Conservation (phyloP, 2,329 filamentous ascomycete species). For the Colletotrichum lini region DNA sequence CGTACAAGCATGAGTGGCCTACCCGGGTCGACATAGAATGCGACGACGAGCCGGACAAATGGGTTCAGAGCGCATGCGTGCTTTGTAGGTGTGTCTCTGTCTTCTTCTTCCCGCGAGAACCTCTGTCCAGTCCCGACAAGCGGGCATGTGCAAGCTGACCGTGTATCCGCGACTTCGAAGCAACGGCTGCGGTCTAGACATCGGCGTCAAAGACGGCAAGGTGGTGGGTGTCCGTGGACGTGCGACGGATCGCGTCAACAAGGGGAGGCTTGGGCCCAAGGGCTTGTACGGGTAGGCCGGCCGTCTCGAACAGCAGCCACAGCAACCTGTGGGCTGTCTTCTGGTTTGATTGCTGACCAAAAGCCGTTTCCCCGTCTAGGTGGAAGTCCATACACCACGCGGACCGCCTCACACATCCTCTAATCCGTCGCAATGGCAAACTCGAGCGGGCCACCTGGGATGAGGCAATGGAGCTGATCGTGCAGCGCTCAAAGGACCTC, state of each 20-base stretch:
- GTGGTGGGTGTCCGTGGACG: conserved; percentile 55
- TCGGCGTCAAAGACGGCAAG: conserved; percentile 53
- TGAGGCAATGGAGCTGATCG: conserved; percentile 55
- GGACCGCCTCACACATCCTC: conserved; percentile 51
- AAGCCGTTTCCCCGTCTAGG: conserved; percentile 14
- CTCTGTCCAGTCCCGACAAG: neutral
- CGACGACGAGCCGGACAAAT: conserved; percentile 53
- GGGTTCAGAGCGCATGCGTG: conserved; percentile 56
- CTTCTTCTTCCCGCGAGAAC: neutral
- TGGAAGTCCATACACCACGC: conserved; percentile 49
- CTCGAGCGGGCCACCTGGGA: conserved; percentile 54
- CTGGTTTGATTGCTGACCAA: neutral
- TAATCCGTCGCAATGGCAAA: conserved; percentile 52
- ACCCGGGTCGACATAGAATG: conserved; percentile 48
- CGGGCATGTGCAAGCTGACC: neutral
- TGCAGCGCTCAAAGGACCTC: conserved; percentile 49
- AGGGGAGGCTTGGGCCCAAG: conserved; percentile 53
- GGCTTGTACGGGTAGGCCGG: conserved; percentile 49
- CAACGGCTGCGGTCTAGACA: conserved; percentile 54
- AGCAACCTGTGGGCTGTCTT: neutral
- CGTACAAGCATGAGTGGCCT: conserved; percentile 54
- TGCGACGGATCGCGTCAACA: conserved; percentile 51
- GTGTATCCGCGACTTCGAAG: conserved; percentile 36
- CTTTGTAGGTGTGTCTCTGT: conserved; percentile 45
- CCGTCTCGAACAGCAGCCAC: neutral